phyloP scores from a whole-genome alignment of 257 asterid genomes.

The Ocimum tenuiflorum region DNA sequence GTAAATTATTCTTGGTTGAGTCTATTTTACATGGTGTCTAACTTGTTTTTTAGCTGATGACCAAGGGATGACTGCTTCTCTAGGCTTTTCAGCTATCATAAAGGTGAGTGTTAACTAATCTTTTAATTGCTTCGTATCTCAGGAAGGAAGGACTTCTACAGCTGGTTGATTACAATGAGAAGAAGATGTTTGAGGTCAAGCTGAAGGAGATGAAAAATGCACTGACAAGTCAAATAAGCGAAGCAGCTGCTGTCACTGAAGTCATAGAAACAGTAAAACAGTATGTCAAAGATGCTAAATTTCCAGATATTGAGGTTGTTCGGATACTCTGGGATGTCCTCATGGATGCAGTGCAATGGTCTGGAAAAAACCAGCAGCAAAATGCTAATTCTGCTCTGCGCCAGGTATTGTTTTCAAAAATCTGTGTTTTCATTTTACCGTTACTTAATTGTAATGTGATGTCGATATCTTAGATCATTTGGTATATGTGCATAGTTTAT shows the following conservation, averaged over 20 bases:
- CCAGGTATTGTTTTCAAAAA: slow-evolving; percentile 44
- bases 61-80: neutral
- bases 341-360: slow-evolving; percentile 99
- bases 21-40: neutral
- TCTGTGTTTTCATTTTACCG: no score
- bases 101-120: neutral
- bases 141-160: slow-evolving; percentile 71
- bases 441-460: neutral
- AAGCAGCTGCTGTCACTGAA: slow-evolving; percentile 73
- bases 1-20: neutral
- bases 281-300: slow-evolving; percentile 80
- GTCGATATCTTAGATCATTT: no score
- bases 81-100: neutral
- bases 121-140: slow-evolving; percentile 20
- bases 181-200: slow-evolving; percentile 76
- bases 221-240: slow-evolving; percentile 67
- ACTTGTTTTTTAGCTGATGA: neutral
- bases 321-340: slow-evolving; percentile 85
- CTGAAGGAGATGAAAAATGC: slow-evolving; percentile 87
- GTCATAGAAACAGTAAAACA: slow-evolving; percentile 90
- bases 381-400: slow-evolving; percentile 87
- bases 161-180: slow-evolving; percentile 74
- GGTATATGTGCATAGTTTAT: neutral
- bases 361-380: slow-evolving; percentile 95
- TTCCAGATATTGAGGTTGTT: slow-evolving; percentile 85